Evolutionary conservation across 257 asterid genomes (phyloP).

Genomic region (Knoxia roxburghii): DNA sequence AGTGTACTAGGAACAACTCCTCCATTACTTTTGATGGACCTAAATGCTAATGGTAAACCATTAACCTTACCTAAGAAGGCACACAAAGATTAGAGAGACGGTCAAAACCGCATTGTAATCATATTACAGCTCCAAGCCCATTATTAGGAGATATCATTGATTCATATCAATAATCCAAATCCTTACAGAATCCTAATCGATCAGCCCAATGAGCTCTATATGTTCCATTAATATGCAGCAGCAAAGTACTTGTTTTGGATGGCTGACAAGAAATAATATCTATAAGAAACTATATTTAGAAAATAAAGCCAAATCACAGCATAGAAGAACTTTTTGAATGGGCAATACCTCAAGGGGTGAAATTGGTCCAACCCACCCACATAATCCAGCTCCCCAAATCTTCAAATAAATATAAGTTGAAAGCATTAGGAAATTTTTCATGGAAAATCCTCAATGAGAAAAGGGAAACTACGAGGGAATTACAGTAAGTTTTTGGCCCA

Average conservation of each 20-base stretch:
- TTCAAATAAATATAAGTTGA: constrained; percentile 62
- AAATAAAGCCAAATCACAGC: constrained; percentile 3
- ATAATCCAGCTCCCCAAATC: constrained; percentile 93
- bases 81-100: constrained; percentile 19
- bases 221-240: constrained; percentile 79
- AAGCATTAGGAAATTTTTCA: constrained; percentile 35
- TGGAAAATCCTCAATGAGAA: constrained; percentile 23
- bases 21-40: constrained; percentile 79
- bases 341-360: constrained; percentile 77
- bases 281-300: constrained; percentile 10
- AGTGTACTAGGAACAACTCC: constrained; percentile 83
- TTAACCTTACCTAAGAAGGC: constrained; percentile 54
- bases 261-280: constrained; percentile 40
- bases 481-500: constrained; percentile 97
- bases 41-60: constrained; percentile 70
- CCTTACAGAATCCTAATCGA: constrained; percentile 86
- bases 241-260: constrained; percentile 44
- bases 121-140: neutral
- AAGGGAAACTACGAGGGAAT: constrained; percentile 18
- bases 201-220: constrained; percentile 98
- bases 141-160: constrained; percentile 5
- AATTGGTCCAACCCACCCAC: constrained; percentile 81
- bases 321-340: constrained; percentile 20
- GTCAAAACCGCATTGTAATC: constrained; percentile 15
- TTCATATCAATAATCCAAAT: constrained; percentile 16